Evolutionary conservation across 768 basidiomycete species (phyloP), one percentile per base, ranked within the genome.

Genomic region (Panellus pusillus): DNA sequence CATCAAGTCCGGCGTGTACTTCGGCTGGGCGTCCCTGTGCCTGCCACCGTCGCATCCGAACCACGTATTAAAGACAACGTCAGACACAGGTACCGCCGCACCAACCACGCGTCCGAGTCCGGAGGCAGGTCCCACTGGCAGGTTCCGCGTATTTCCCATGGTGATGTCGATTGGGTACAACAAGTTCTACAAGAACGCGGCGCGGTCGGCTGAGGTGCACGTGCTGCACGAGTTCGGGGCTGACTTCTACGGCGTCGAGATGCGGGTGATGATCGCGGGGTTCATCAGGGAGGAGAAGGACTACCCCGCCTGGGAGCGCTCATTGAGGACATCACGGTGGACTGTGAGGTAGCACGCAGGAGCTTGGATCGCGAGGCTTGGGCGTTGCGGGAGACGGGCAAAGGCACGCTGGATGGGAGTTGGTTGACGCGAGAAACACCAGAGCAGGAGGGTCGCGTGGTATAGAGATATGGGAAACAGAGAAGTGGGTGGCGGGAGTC

Each of bases 81-180:
- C 56, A 27, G 46, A 55, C 17, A 32, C 55, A 2, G 19, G 43
- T 27, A 37, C 54, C 17, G 15, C 18, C 39, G 5, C 18, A n/a
- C n/a, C n/a, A n/a, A n/a, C n/a, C n/a, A n/a, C n/a, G n/a, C n/a
- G n/a, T n/a, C n/a, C n/a, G n/a, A n/a, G n/a, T n/a, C n/a, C n/a
- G n/a, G n/a, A n/a, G n/a, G n/a, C n/a, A n/a, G n/a, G 44, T 31
- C 49, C 17, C 36, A 40, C 50, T 43, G 54, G 32, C n/a, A 52
- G 52, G 57, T 64, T 63, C 62, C 64, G 50, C 54, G 28, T 64
- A 52, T 66, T 65, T 57, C 64, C 66, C 54, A 68, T 68, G 66
- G 66, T 68, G 42, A 66, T 68, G 65, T 68, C 65, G 51, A 68
- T 68, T 61, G 60, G 62, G 51, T 62, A 57, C 61, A 66, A 64